Conservation (phyloP, 2,329 filamentous ascomycete species). For the Cladosporium austrohemisphaericum region DNA sequence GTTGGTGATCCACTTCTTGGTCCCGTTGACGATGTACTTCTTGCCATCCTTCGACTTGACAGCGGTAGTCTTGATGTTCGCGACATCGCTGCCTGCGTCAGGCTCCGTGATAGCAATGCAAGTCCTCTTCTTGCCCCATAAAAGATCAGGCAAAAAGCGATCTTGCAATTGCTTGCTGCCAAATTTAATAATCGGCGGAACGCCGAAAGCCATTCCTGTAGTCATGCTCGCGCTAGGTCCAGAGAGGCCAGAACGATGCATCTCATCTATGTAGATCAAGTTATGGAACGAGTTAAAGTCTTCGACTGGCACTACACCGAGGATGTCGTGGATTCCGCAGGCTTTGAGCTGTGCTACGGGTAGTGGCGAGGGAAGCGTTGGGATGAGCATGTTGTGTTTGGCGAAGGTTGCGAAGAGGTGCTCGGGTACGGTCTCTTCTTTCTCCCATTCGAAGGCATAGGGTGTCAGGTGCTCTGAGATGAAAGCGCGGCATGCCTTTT, state of each 20-base stretch:
- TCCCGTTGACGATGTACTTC: slow-evolving; percentile 68
- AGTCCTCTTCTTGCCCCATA: slow-evolving; percentile 61
- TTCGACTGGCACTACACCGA: slow-evolving; percentile 64
- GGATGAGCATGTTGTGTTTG: slow-evolving; percentile 65
- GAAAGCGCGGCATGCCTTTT: slow-evolving; percentile 65
- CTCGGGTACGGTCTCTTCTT: slow-evolving; percentile 58
- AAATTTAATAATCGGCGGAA: slow-evolving; percentile 69
- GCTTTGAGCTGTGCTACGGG: slow-evolving; percentile 65
- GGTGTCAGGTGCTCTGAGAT: slow-evolving; percentile 59
- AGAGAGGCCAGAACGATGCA: slow-evolving; percentile 60
- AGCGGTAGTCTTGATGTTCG: slow-evolving; percentile 67
- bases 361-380: slow-evolving; percentile 64
- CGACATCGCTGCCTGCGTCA: slow-evolving; percentile 68
- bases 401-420: slow-evolving; percentile 64
- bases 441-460: slow-evolving; percentile 68
- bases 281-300: slow-evolving; percentile 71
- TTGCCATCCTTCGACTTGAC: slow-evolving; percentile 59
- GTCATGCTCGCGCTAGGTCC: slow-evolving; percentile 65
- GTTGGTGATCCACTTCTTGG: slow-evolving; percentile 78
- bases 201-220: slow-evolving; percentile 68
- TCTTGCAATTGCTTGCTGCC: slow-evolving; percentile 60
- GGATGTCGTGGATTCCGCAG: slow-evolving; percentile 62
- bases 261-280: slow-evolving; percentile 68
- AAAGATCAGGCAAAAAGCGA: slow-evolving; percentile 63
- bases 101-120: slow-evolving; percentile 81